Percentiles rank a stretch among this genome's conserved stretches.
phyloP scores from a whole-genome alignment of 768 basidiomycete species.

The Russula sp. region DNA sequence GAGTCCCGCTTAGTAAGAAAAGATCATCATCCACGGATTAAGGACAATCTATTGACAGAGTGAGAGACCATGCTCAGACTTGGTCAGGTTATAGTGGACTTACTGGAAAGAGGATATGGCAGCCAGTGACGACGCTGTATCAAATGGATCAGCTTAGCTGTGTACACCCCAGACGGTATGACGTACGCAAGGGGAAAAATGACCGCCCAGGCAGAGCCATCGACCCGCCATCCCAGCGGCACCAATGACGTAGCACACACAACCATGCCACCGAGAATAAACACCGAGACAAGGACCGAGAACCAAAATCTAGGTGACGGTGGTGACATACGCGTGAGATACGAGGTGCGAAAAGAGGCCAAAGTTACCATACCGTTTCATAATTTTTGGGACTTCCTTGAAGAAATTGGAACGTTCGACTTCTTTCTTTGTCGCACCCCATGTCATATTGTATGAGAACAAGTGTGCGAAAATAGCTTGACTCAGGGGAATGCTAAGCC shows the following conservation, averaged over 20 bases:
- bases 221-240: conserved; percentile 58
- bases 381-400: conserved; percentile 80
- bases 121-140: conserved; percentile 47
- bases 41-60: conserved; percentile 52
- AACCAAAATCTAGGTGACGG: conserved; percentile 46
- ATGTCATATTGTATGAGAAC: conserved; percentile 72
- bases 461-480: conserved; percentile 59
- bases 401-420: conserved; percentile 88
- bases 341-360: not conserved
- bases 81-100: conserved; percentile 25
- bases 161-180: not conserved
- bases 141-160: not conserved
- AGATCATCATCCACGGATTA: conserved; percentile 87
- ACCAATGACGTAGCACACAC: conserved; percentile 47
- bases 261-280: conserved; percentile 49
- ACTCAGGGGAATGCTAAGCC: conserved; percentile 62
- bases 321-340: not conserved
- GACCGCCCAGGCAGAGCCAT: conserved; percentile 59
- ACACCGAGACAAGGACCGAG: conserved; percentile 47
- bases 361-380: conserved; percentile 40
- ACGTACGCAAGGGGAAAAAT: conserved; percentile 67
- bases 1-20: conserved; percentile 41
- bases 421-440: conserved; percentile 78
- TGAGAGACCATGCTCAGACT: conserved; percentile 25
- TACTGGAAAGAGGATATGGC: conserved; percentile 74